Evolutionary conservation across 306 rosid species (phyloP).

Genomic region (Boehmeria nivea): DNA sequence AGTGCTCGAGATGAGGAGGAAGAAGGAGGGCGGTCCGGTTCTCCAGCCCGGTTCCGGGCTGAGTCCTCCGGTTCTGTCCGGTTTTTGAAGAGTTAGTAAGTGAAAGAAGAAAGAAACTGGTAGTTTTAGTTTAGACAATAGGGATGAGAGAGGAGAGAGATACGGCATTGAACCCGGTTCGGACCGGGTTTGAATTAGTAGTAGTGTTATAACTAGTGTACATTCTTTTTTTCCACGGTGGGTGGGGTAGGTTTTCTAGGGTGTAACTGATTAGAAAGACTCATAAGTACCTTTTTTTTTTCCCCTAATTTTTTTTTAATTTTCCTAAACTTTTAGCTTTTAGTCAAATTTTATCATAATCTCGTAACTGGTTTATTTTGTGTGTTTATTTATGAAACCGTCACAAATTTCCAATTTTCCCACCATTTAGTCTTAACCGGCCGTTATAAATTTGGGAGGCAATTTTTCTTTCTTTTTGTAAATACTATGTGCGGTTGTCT

Average conservation of each 20-base stretch:
- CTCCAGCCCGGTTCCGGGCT: slow-evolving; percentile 26
- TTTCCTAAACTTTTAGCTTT: too few species aligned
- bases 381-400: slow-evolving; percentile 15
- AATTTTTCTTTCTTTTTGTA: not conserved
- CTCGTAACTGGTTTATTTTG: too few species aligned
- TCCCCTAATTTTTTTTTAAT: not conserved
- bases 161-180: slow-evolving; percentile 36
- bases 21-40: slow-evolving; percentile 40
- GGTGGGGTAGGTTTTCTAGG: slow-evolving; percentile 43
- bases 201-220: slow-evolving; percentile 31
- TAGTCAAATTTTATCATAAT: too few species aligned
- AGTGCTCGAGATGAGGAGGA: slow-evolving; percentile 91
- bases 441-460: slow-evolving; percentile 39
- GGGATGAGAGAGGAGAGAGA: slow-evolving; percentile 13
- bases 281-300: not conserved
- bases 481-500: too few species aligned
- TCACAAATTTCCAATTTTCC: not conserved
- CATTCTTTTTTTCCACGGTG: slow-evolving; percentile 26
- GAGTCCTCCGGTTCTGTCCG: slow-evolving; percentile 32
- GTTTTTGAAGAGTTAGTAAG: slow-evolving; percentile 35
- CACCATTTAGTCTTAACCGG: slow-evolving; percentile 16
- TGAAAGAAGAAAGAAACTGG: too few species aligned
- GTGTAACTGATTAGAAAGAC: slow-evolving; percentile 40
- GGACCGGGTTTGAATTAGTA: slow-evolving; percentile 18
- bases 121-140: not conserved